Percentiles rank a stretch among this genome's conserved stretches.
phyloP scores from a whole-genome alignment of 2,329 filamentous ascomycete genomes.

The Beauveria australis region DNA sequence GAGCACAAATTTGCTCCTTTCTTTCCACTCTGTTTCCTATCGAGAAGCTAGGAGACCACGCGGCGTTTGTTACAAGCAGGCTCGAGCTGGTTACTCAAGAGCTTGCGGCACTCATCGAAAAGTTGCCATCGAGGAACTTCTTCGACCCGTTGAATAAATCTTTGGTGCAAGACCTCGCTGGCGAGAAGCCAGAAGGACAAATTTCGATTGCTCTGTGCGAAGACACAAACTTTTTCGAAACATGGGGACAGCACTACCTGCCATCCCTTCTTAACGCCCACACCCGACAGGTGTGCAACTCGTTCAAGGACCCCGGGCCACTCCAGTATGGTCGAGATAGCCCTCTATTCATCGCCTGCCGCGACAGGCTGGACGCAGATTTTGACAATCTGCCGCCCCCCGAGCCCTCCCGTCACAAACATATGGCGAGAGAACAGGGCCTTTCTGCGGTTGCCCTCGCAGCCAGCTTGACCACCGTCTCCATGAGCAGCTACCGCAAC shows the following conservation, averaged over 20 bases:
- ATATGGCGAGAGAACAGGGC: not conserved
- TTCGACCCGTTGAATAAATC: conserved; percentile 34
- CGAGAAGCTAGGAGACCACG: conserved; percentile 28
- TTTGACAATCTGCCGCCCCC: conserved; percentile 42
- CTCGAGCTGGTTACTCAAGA: conserved; percentile 13
- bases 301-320: conserved; percentile 53
- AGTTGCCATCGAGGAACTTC: conserved; percentile 27
- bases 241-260: conserved; percentile 53
- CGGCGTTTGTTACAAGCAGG: not conserved
- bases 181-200: conserved; percentile 37
- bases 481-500: conserved; percentile 38
- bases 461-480: conserved; percentile 13
- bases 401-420: conserved; percentile 22
- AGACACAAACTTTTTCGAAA: conserved; percentile 27
- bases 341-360: conserved; percentile 42
- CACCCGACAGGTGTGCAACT: conserved; percentile 49
- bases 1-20: conserved; percentile 41
- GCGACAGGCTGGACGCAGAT: conserved; percentile 38
- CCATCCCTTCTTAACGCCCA: conserved; percentile 49
- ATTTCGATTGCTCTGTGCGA: conserved; percentile 38
- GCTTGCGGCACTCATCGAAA: conserved; percentile 24
- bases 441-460: not conserved
- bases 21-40: conserved; percentile 37
- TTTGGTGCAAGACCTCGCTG: conserved; percentile 41
- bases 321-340: conserved; percentile 43